Evolutionary conservation across 176 grass and related monocot genomes (phyloP), one percentile per base, ranked within the genome.

Genomic region (Tillandsia fasciculata): DNA sequence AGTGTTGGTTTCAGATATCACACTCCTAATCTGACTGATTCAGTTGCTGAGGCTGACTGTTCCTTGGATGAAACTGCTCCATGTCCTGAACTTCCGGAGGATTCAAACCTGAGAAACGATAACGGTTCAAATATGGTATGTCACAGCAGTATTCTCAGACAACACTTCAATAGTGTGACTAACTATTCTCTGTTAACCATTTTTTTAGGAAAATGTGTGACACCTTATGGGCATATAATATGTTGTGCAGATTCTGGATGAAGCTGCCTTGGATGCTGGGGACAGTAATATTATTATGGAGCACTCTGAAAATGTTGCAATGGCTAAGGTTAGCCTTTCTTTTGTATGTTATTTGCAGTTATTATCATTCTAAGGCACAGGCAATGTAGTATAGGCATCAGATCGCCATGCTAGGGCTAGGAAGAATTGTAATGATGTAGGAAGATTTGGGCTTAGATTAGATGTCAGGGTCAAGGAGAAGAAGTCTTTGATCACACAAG

Each of bases 281-380:
- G 67, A 52, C 64, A 68, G 74, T 74, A 64, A 1, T 0, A 4
- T 14, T 72, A 52, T 56, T 15, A 17, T 77, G 28, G 51, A 73
- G 61, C 22, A 13, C 9, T 64, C 66, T 54, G 67, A 27, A 64
- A 73, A 72, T 76, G 26, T 51, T 69, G 50, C 24, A 26, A 49
- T 63, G 51, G 73, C 82, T 63, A 51, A 84, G 66, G 92, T 87
- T 56, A 66, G 20, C 22, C 54, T 53, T 68, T 50, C 12, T 74
- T 51, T 74, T 52, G 18, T 59, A 72, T 56, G 3, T 61, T 59
- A 10, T 26, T 17, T 18, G n/a, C 20, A 58, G 15, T 63, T 29
- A 8, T 48, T 48, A 65, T 50, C 51, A 63, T 14, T 63, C 53
- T 64, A 14, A 4, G 54, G 23, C 48, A 63, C 49, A 52, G 54